phyloP scores from a whole-genome alignment of 176 grass and related monocot species.

The Ensete ventricosum region DNA sequence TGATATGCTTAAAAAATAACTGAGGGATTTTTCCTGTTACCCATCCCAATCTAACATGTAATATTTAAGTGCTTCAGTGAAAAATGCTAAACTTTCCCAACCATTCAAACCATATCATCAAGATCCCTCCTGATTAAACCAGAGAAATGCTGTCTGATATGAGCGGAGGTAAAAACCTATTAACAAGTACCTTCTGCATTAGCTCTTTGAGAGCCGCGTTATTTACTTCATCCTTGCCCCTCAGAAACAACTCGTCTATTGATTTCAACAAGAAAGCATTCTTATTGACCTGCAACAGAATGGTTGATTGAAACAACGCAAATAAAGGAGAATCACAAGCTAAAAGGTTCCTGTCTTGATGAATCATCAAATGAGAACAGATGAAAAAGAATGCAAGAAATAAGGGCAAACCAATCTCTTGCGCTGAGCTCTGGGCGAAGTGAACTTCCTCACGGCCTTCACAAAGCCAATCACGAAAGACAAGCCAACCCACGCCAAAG shows the following conservation, averaged over 20 bases:
- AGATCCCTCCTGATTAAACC: background rate
- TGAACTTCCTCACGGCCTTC: constrained; percentile 60
- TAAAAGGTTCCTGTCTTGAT: too few relatives aligned
- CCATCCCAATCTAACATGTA: too few relatives aligned
- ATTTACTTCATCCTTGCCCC: constrained; percentile 56
- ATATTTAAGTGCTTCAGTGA: too few relatives aligned
- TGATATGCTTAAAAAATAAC: too few relatives aligned
- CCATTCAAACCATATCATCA: background rate
- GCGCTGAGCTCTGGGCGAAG: constrained; percentile 70
- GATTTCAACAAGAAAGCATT: constrained; percentile 66
- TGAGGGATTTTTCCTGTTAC: too few relatives aligned
- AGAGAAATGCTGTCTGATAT: background rate
- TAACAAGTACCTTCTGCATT: constrained; percentile 52
- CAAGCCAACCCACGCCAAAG: constrained; percentile 58
- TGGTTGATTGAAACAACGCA: background rate
- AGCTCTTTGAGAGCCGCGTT: constrained; percentile 51
- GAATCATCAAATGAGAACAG: background rate
- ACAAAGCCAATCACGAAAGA: constrained; percentile 61
- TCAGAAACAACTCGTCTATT: constrained; percentile 59
- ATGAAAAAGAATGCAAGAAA: background rate
- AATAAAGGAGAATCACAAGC: background rate
- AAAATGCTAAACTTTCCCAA: too few relatives aligned
- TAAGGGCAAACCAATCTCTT: constrained; percentile 45
- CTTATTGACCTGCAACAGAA: constrained; percentile 59
- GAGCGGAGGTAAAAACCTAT: constrained; percentile 11